These are phyloP conservation scores for Dichomitus squalens DNA, from an alignment of 1,284 basidiomycete species.

Conservation along the genomic window DNA sequence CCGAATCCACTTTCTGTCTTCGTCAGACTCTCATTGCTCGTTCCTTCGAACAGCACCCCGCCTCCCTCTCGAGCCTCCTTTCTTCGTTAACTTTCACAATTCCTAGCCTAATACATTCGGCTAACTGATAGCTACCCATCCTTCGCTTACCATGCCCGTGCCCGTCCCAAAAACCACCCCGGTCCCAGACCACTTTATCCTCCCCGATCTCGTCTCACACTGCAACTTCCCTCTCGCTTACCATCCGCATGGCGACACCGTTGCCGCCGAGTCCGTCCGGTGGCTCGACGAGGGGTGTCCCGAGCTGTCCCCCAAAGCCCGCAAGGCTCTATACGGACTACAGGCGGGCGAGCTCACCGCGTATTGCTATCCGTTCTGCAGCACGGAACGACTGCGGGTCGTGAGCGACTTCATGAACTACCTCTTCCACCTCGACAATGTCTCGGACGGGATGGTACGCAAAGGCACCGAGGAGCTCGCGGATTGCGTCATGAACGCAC, in stretches of 20 bases:
- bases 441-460: slow-evolving; percentile 40
- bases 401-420: slow-evolving; percentile 46
- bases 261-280: slow-evolving; percentile 55
- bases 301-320: slow-evolving; percentile 40
- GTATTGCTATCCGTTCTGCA: slow-evolving; percentile 59
- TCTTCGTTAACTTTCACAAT: neutral
- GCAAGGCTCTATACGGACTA: slow-evolving; percentile 55
- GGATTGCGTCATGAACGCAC: slow-evolving; percentile 40
- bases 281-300: slow-evolving; percentile 65
- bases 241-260: slow-evolving; percentile 53
- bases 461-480: slow-evolving; percentile 35
- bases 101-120: neutral
- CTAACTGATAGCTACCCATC: neutral
- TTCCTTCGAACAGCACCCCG: neutral
- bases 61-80: neutral
- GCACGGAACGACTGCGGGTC: slow-evolving; percentile 58
- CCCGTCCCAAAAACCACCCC: slow-evolving; percentile 1
- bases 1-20: neutral
- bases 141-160: neutral
- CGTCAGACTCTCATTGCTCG: neutral
- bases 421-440: slow-evolving; percentile 42
- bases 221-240: slow-evolving; percentile 58
- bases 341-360: slow-evolving; percentile 70
- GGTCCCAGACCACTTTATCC: slow-evolving; percentile 42
- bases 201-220: slow-evolving; percentile 66